Base-by-base conservation (phyloP, 1,284 basidiomycete species). In the Papiliotrema laurentii region DNA sequence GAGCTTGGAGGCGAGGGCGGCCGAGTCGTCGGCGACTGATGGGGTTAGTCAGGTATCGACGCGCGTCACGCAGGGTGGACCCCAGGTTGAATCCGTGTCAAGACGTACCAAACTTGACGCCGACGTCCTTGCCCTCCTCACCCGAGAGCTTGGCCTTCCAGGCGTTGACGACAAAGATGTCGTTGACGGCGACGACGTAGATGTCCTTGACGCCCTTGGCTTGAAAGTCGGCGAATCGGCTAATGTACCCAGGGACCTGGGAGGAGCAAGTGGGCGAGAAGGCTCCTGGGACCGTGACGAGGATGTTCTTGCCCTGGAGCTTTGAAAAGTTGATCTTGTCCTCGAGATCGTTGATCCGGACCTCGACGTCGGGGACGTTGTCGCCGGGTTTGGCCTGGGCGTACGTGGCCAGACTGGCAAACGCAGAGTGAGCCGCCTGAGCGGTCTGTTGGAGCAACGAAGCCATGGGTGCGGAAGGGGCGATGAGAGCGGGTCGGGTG, bases 131-230 rank as follows among this genome's bases (percentile, higher is more conserved):
- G 18, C 55, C 60, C 38, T 56, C 50, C 7, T 56, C 68, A 2
- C 78, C 77, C 2, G 80, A 79, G 36, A 87, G 75, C 46, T 80
- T 75, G 54, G 82, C 77, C 66, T 85, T 85, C 85, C 85, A 88
- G 4, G 86, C 85, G 59, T 74, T 70, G 43, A 72, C 58, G 47
- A 72, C 73, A 56, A 85, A 87, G 13, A 78, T 78, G 66, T 87
- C 85, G 68, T 87, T 87, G 41, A 87, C 83, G 16, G 80, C 75
- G 40, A 87, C 76, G 50, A 87, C 76, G 62, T 81, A 86, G 58
- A 88, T 79, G 53, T 80, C 79, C 35, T 79, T 77, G 56, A 88
- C 74, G n/a, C 85, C 85, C 70, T 83, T 85, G 19, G 72, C 78
- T 69, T 80, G 80, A 78, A 86, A 86, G 54, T 81, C 70, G 5